Base-by-base conservation (phyloP, 164 flowering plant genomes). In the Echeveria elegans region DNA sequence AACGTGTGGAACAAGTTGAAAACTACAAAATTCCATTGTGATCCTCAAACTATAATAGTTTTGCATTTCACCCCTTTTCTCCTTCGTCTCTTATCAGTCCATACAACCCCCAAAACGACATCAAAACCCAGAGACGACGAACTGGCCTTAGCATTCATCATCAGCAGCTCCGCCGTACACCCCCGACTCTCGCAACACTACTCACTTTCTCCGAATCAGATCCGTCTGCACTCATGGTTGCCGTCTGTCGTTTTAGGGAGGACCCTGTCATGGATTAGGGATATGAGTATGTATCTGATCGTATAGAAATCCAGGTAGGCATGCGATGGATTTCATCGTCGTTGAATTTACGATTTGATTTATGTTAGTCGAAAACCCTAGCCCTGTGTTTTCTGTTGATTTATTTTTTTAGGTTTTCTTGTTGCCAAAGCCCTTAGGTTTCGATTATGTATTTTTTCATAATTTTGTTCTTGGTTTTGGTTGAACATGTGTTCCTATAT, bases 271-370 rank as follows among this genome's bases (percentile, higher is more conserved):
- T 29, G 61, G 61, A 43, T 52, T 52, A 52, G 58, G 58, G 58
- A 56, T 56, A n/a, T n/a, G n/a, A n/a, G n/a, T 23, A 56, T 7
- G 61, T 14, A 56, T 29, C 61, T 29, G 19, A 28, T 56, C 61
- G 61, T 23, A 23, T 23, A 8, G 58, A 23, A 23, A 52, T 56
- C 16, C 32, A 56, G 61, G 61, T 56, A 56, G 61, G 61, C 61
- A 1, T 28, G 47, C 16, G 3, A 43, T 16, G 18, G 18, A 43
- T 43, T 40, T 43, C 30, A 2, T 56, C n/a, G 26, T 1, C 18
- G 26, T 28, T 19, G 31, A 23, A 56, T 2, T 26, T 56, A 1
- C 28, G 7, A 26, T 56, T 28, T 29, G 56, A 50, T 21, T 21
- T 50, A 5, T 50, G 28, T 50, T 50, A 50, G n/a, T 50, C 50